Evolutionary conservation across 2,329 filamentous ascomycete genomes (phyloP), one percentile per base, ranked within the genome.

Genomic region (Bisporella sp.): DNA sequence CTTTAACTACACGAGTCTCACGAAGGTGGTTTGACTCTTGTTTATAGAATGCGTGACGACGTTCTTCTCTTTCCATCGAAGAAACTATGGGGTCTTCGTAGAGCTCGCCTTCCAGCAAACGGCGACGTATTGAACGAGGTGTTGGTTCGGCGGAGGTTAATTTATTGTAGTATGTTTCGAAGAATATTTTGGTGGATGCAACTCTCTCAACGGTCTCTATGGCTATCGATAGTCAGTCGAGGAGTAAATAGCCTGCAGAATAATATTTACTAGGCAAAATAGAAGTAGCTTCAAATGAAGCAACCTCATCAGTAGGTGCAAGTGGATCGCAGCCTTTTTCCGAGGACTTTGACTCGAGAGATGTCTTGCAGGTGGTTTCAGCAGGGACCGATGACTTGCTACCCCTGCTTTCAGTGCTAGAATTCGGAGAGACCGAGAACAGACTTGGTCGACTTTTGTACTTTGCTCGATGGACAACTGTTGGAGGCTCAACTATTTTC

Each of bases 151-250:
- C 73, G 4, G 71, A 69, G 2, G 89, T 72, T 6, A 89, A 66
- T n/a, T 81, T 73, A 59, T 91, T 85, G 71, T 87, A 96, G 60
- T 91, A 81, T 0, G 83, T 89, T 66, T 97, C 93, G 7, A 97
- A 76, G 60, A 82, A 95, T 21, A 95, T 81, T 66, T 95, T 96
- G 41, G 89, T 85, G 0, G 88, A 85, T 0, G 89, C 82, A 3
- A 84, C 80, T 53, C 79, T 82, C 69, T 97, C 92, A 0, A 89
- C 84, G 0, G 90, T 95, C 3, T 63, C 53, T 29, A 66, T 37
- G 35, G 35, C 35, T 37, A n/a, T 37, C 8, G 8, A 2, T 9
- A 37, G 4, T 37, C 4, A 37, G 35, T 4, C 8, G n/a, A 9
- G n/a, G 8, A n/a, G 8, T 37, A 8, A 9, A 8, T 9, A 37